Conservation (phyloP, 192 early-diverging fungal genomes). For the Gigaspora rosea region DNA sequence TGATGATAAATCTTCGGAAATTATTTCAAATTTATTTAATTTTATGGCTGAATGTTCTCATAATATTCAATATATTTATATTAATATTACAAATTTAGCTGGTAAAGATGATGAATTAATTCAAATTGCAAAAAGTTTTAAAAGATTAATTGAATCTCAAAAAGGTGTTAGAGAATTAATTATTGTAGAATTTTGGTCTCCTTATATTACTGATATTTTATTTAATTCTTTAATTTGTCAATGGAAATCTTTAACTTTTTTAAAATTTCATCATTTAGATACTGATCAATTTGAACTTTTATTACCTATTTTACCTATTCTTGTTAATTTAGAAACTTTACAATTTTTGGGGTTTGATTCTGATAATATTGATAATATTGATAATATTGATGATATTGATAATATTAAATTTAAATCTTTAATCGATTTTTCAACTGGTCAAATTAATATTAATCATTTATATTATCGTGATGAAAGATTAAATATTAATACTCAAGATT, state of each 20-base stretch:
- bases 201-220: not conserved
- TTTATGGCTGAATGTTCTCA: not conserved
- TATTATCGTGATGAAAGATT: conserved; percentile 7
- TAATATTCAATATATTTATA: conserved; percentile 25
- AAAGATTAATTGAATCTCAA: conserved; percentile 10
- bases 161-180: not conserved
- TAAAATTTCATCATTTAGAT: conserved; percentile 8
- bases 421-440: too few relatives aligned
- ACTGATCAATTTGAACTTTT: not conserved
- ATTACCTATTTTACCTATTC: conserved; percentile 4
- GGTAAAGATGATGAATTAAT: not conserved
- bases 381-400: not conserved
- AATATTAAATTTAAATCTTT: not conserved
- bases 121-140: not conserved
- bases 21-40: conserved; percentile 19
- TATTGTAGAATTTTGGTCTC: conserved; percentile 5
- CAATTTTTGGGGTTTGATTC: not conserved
- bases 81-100: not conserved
- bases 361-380: too few relatives aligned
- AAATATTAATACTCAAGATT: not conserved
- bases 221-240: conserved; percentile 11
- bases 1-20: conserved; percentile 10
- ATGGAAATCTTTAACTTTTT: conserved; percentile 1
- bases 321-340: conserved; percentile 10
- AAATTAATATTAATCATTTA: conserved; percentile 15